phyloP scores from a whole-genome alignment of 768 basidiomycete genomes.

The Russula abietina region DNA sequence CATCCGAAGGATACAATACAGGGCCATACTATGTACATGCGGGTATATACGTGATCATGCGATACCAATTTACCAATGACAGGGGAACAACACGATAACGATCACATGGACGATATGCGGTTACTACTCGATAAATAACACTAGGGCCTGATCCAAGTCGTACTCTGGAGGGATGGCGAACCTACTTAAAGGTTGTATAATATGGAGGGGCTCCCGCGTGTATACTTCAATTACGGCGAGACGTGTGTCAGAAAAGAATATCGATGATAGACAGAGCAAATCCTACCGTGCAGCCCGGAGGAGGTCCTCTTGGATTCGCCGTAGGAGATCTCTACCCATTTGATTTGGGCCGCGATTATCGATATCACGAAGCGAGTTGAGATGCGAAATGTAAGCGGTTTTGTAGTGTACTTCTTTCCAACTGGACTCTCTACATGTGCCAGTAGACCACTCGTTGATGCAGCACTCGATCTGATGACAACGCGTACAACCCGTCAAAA shows the following conservation, averaged over 20 bases:
- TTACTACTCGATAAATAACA: no score
- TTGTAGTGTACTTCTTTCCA: background rate
- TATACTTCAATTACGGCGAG: background rate
- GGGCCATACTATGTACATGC: background rate
- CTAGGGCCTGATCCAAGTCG: no score
- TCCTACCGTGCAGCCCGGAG: slow-evolving; percentile 7
- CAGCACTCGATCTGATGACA: slow-evolving; percentile 13
- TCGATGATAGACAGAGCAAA: background rate
- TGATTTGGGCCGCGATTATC: background rate
- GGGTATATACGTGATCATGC: no score
- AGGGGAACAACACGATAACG: background rate
- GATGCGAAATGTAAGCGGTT: background rate
- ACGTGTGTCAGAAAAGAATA: background rate
- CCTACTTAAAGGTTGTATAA: no score
- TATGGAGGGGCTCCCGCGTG: slow-evolving; percentile 7
- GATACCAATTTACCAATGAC: background rate
- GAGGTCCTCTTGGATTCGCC: background rate
- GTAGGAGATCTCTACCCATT: background rate
- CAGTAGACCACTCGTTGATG: no score
- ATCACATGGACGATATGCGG: no score
- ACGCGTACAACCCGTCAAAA: background rate
- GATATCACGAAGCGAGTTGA: no score
- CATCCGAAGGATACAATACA: background rate
- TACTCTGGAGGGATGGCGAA: no score
- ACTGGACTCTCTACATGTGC: background rate